Percentiles rank a stretch among this genome's conserved stretches.
Conservation (phyloP, 2,329 filamentous ascomycete genomes). For the Coniella lustricola region DNA sequence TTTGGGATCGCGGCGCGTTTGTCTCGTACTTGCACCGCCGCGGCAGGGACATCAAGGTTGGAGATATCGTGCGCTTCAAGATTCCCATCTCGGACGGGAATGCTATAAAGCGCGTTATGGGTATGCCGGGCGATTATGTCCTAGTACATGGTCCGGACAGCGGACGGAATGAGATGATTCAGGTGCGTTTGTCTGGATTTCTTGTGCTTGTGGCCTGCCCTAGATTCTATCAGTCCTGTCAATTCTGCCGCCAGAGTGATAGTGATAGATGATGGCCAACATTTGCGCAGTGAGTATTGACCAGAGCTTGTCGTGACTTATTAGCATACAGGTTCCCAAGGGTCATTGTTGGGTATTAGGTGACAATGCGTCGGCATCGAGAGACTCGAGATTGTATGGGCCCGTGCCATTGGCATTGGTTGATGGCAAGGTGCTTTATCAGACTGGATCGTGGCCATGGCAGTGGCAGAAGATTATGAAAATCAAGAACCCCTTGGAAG, state of each 20-base stretch:
- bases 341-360: constrained; percentile 90
- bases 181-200: too few species aligned
- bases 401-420: constrained; percentile 81
- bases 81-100: constrained; percentile 58
- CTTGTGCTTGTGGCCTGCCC: too few species aligned
- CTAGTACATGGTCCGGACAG: constrained; percentile 53
- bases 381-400: constrained; percentile 82
- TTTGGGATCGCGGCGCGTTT: constrained; percentile 60
- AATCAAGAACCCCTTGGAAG: constrained; percentile 34
- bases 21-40: constrained; percentile 61
- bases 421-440: constrained; percentile 71
- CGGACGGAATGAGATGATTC: constrained; percentile 50
- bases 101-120: constrained; percentile 74
- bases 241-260: neutral
- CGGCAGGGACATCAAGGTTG: constrained; percentile 62
- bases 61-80: constrained; percentile 74
- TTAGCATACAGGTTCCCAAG: constrained; percentile 60
- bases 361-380: constrained; percentile 76
- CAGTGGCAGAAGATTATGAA: constrained; percentile 36
- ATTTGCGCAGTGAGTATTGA: neutral
- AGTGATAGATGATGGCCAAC: neutral
- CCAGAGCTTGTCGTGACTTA: neutral
- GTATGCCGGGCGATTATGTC: constrained; percentile 71
- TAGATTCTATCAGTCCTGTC: too few species aligned
- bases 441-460: constrained; percentile 37